Base-by-base conservation (phyloP, 257 asterid species). In the Solanum phureja region DNA sequence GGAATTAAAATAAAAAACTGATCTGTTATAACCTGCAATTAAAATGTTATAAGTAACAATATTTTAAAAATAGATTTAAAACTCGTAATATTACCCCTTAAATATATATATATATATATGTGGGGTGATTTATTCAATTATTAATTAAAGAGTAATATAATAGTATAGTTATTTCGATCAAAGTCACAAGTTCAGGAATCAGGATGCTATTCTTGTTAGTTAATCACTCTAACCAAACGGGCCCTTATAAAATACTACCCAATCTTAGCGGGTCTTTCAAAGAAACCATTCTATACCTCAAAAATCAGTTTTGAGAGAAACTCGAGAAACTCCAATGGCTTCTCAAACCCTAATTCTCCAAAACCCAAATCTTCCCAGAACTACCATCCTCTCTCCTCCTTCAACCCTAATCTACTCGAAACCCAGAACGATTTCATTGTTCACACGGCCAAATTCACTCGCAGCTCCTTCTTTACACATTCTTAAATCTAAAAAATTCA, bases 331-430 rank as follows among this genome's bases (percentile, higher is more conserved):
- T 85, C 87, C 89, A 38, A 86, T 94, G 93, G 94, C 94, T 8
- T 87, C 95, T 74, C 95, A 91, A 89, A 34, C 95, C 90, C 89
- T 89, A 71, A 21, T 88, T 92, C 89, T 86, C 35, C 88, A 56
- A 73, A 90, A 87, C 83, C 85, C 89, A 68, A 35, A 56, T 40
- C 4, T 85, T 31, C 33, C 84, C 81, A 68, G 73, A 29, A n/a
- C 29, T 89, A 87, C 83, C 60, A 77, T 86, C 40, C 52, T 38
- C 49, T 49, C 86, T 7, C 19, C 60, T 46, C 75, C 56, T 34
- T 9, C 86, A 66, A 3, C 79, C 81, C 46, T 71, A 86, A 24
- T 33, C 42, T 37, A 33, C 88, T 31, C 91, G 21, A 87, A 85
- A 38, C 92, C 92, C 77, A 56, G 73, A 16, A 7, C 38, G 52